Conservation (phyloP, 345 rosid species). For the Pugionium dolabratum region DNA sequence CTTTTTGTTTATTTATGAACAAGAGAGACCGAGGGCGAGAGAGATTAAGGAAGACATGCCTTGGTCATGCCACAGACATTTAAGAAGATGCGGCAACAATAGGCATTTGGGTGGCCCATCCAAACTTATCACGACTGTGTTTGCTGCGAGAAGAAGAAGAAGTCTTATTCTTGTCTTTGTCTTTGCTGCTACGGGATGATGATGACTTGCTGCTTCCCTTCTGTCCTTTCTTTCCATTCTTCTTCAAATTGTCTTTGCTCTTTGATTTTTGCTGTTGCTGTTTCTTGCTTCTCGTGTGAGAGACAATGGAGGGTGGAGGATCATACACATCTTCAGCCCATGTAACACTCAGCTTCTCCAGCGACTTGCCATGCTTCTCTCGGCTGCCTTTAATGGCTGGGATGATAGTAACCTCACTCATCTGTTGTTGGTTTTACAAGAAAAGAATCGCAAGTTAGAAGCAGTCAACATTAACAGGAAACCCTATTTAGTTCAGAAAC, state of each 20-base stretch:
- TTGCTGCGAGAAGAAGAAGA: conserved; percentile 42
- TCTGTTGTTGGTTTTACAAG: conserved; percentile 27
- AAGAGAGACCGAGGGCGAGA: neutral
- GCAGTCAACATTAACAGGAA: neutral
- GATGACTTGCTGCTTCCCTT: conserved; percentile 55
- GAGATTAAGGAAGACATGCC: neutral
- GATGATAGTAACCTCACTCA: conserved; percentile 42
- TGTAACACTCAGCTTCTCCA: conserved; percentile 52
- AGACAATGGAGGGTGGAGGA: conserved; percentile 68
- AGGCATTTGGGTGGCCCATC: conserved; percentile 45
- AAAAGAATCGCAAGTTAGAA: conserved; percentile 22
- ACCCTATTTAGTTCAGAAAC: neutral
- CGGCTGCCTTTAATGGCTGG: conserved; percentile 89
- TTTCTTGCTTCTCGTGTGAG: conserved; percentile 61
- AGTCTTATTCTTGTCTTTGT: conserved; percentile 52
- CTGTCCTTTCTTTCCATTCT: conserved; percentile 75
- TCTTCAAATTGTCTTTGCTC: conserved; percentile 57
- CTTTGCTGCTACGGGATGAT: conserved; percentile 49
- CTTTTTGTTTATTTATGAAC: conserved; percentile 22
- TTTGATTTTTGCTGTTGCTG: conserved; percentile 53
- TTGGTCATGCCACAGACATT: conserved; percentile 18
- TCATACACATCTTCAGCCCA: conserved; percentile 98
- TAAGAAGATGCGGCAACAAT: conserved; percentile 62
- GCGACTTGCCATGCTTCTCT: conserved; percentile 56
- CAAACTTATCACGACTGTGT: conserved; percentile 38